Percentiles rank a stretch among this genome's conserved stretches.
phyloP scores from a whole-genome alignment of 2,329 filamentous ascomycete species.

The Neopestalotiopsis sp. region DNA sequence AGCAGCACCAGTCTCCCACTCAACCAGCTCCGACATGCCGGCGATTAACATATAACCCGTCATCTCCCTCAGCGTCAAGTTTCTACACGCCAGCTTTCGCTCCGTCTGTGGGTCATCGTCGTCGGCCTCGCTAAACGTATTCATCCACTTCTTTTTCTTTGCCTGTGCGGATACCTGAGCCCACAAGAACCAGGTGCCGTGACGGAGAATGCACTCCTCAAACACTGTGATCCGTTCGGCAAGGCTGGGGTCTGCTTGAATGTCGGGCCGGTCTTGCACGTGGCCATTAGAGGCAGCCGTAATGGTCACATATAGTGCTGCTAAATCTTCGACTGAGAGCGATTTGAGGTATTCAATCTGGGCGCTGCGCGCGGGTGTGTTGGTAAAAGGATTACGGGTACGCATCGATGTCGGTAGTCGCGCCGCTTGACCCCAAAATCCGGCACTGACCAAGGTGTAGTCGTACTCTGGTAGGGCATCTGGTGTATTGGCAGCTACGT shows the following conservation, averaged over 20 bases:
- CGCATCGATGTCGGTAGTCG: not conserved
- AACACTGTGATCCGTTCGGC: slow-evolving; percentile 26
- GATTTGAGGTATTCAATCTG: slow-evolving; percentile 29
- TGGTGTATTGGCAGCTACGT: slow-evolving; percentile 30
- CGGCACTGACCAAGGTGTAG: slow-evolving; percentile 15
- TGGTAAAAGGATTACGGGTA: slow-evolving; percentile 24
- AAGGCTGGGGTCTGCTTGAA: slow-evolving; percentile 16
- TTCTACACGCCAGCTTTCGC: not conserved
- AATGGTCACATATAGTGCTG: slow-evolving; percentile 26
- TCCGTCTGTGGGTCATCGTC: not conserved
- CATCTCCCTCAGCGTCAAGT: slow-evolving; percentile 18
- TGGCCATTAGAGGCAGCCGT: slow-evolving; percentile 19
- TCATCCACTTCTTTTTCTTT: not conserved
- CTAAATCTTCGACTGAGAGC: slow-evolving; percentile 26
- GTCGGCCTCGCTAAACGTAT: not conserved
- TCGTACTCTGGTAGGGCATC: not conserved
- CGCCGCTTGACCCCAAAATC: slow-evolving; percentile 6
- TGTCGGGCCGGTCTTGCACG: not conserved
- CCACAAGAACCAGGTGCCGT: slow-evolving; percentile 36
- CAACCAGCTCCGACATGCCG: slow-evolving; percentile 26
- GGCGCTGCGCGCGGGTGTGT: slow-evolving; percentile 20
- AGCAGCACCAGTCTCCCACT: slow-evolving; percentile 29
- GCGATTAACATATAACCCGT: slow-evolving; percentile 19
- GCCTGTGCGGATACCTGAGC: slow-evolving; percentile 16
- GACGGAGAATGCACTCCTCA: slow-evolving; percentile 32